Evolutionary conservation across 2,329 filamentous ascomycete genomes (phyloP), one percentile per base, ranked within the genome.

Genomic region (Chrysoporthe puriensis): DNA sequence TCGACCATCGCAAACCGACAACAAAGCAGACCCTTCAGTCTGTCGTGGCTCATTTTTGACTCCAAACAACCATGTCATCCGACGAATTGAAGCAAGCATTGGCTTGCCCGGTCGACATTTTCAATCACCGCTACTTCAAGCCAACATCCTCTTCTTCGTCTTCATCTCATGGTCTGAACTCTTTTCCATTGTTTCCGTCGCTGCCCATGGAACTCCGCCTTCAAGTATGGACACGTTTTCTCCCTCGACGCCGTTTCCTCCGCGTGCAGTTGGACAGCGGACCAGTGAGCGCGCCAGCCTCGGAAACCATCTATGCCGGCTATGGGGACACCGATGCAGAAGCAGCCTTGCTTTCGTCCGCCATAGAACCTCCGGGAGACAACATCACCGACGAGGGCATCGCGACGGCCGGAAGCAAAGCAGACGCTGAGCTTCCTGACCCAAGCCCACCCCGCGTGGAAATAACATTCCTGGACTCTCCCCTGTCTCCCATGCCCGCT

Each of bases 191-290:
- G 32, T 32, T 54, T 18, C 4, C 9, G 14, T 14, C 11, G 16
- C 50, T 62, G 36, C 64, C 64, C 13, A 32, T 16, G 26, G 64
- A 66, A 48, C 46, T 66, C 44, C 64, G 64, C 5, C 64, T 66
- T 3, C 18, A 62, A n/a, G 57, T 66, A 2, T 66, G 64, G 64
- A 46, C 58, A 8, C 36, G 13, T 9, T 36, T 57, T 32, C 57
- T 66, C 16, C 44, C 2, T 2, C 46, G n/a, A 9, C 64, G 36
- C 48, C 57, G 58, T 13, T 66, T 62, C 42, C 46, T 62, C 58
- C 64, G 64, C 58, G 13, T 66, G 26, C 48, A 62, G 40, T 44
- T 66, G 58, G 48, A 66, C 50, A 54, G 50, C 50, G 8, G 21
- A 11, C n/a, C 50, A 34, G 13, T 14, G n/a, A 40, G 13, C 32